Conservation (phyloP, 495 filamentous ascomycete species). For the Penicillium cinerascens region DNA sequence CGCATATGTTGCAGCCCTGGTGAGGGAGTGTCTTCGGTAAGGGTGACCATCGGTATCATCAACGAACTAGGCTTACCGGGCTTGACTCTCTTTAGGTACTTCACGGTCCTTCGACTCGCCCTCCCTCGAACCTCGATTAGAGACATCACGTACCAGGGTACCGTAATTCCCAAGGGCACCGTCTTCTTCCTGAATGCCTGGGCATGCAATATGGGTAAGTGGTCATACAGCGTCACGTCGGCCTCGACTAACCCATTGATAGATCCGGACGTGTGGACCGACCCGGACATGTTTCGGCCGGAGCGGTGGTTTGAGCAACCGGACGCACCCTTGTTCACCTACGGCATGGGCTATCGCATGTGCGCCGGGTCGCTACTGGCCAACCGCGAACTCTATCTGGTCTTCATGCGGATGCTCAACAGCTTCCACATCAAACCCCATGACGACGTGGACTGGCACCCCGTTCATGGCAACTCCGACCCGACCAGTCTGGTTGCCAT, state of each 20-base stretch:
- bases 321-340: slow-evolving; percentile 58
- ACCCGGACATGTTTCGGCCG: slow-evolving; percentile 57
- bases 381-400: slow-evolving; percentile 62
- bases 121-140: slow-evolving; percentile 58
- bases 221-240: not conserved
- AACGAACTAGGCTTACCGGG: not conserved
- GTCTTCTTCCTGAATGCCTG: slow-evolving; percentile 64
- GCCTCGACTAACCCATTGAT: not conserved
- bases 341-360: slow-evolving; percentile 64
- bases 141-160: slow-evolving; percentile 55
- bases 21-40: slow-evolving; percentile 55
- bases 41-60: slow-evolving; percentile 1
- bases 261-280: slow-evolving; percentile 56
- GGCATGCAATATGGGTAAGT: slow-evolving; percentile 60
- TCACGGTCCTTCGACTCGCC: slow-evolving; percentile 57
- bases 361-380: slow-evolving; percentile 61
- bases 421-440: slow-evolving; percentile 53
- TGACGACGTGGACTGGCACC: slow-evolving; percentile 51
- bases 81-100: slow-evolving; percentile 37
- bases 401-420: slow-evolving; percentile 59
- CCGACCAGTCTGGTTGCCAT: slow-evolving; percentile 57
- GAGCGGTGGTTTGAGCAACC: slow-evolving; percentile 62
- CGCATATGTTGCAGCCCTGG: slow-evolving; percentile 55
- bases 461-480: slow-evolving; percentile 52
- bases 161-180: slow-evolving; percentile 54